Percentiles rank a stretch among this genome's conserved stretches.
These are phyloP conservation scores for Dioscorea alata DNA, from an alignment of 106 monocot genomes.

Conservation along the genomic window DNA sequence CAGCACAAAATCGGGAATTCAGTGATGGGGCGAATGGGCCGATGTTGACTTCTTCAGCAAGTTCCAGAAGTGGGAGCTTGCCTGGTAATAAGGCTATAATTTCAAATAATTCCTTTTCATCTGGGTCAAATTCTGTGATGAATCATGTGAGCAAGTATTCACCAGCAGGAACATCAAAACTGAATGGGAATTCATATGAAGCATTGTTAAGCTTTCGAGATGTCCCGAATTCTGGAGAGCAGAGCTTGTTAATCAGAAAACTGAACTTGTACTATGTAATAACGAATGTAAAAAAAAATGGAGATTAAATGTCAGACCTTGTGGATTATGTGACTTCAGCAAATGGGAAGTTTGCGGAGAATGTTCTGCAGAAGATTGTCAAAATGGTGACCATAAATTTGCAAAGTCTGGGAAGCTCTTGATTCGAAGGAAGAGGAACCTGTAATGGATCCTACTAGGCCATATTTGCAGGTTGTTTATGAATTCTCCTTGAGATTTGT, in stretches of 20 bases:
- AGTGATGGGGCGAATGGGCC: background rate
- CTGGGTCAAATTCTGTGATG: conserved; percentile 4
- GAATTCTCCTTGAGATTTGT: conserved; percentile 58
- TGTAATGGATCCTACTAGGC: conserved; percentile 55
- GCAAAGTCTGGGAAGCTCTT: conserved; percentile 34
- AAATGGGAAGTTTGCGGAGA: no score
- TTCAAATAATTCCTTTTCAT: background rate
- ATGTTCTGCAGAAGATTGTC: no score
- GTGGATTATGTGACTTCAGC: conserved; percentile 16
- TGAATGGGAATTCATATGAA: conserved; percentile 16
- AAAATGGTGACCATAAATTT: conserved; percentile 47
- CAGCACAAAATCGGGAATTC: conserved; percentile 4
- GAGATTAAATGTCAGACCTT: conserved; percentile 30
- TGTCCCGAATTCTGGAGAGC: conserved; percentile 23
- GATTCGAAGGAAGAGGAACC: conserved; percentile 64
- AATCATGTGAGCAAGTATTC: conserved; percentile 3
- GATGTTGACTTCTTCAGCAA: background rate
- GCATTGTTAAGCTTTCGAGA: conserved; percentile 23
- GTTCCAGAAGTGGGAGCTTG: no score
- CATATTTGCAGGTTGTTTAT: conserved; percentile 53
- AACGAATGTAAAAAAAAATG: conserved; percentile 22
- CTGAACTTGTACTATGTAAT: conserved; percentile 16
- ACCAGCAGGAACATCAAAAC: background rate
- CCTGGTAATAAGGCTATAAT: background rate
- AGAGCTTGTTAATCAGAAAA: conserved; percentile 17